Evolutionary conservation across 768 basidiomycete species (phyloP), one percentile per base, ranked within the genome.

Genomic region (Scleroderma bovista): DNA sequence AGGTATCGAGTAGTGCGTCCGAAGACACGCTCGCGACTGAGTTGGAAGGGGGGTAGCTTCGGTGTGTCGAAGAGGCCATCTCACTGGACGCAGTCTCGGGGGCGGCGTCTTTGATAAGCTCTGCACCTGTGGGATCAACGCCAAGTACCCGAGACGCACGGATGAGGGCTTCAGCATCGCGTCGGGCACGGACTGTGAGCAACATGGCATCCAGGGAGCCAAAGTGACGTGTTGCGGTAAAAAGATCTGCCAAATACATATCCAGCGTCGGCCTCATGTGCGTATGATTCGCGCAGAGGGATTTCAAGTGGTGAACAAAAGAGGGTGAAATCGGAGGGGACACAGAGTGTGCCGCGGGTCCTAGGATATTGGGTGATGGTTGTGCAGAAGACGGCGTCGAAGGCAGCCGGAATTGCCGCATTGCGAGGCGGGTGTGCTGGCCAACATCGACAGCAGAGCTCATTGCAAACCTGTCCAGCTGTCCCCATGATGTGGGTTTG

Each of bases 401-500:
- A 46, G 70, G 51, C 20, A 60, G 57, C 40, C 65, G 63, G 54
- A 57, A 61, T 46, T 62, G 69, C 19, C 68, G 73, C 48, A 74
- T 57, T 10, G 60, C 57, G 15, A 54, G 50, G 19, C 67, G 65
- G 24, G 71, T 68, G 10, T 68, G 65, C 34, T 75, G 67, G 20
- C 77, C 72, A 10, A 86, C 61, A 29, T 73, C 67, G 43, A 87
- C 65, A 37, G 78, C 79, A 6, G 77, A 78, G 58, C 86, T 90
- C 77, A 92, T 82, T 2, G 87, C 75, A 61, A 92, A 91, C 58
- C 77, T 79, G 61, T 92, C 87, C 13, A 92, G 73, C 88, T 90
- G 32, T 48, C 22, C 44, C 33, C 29, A 43, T 48, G 56, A 51
- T n/a, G n/a, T n/a, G 36, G 34, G 23, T 40, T 23, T n/a, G 37